Percentiles rank a stretch among this genome's conserved stretches.
Conservation (phyloP, 2,329 filamentous ascomycete species). For the Pestalotiopsis sp. region DNA sequence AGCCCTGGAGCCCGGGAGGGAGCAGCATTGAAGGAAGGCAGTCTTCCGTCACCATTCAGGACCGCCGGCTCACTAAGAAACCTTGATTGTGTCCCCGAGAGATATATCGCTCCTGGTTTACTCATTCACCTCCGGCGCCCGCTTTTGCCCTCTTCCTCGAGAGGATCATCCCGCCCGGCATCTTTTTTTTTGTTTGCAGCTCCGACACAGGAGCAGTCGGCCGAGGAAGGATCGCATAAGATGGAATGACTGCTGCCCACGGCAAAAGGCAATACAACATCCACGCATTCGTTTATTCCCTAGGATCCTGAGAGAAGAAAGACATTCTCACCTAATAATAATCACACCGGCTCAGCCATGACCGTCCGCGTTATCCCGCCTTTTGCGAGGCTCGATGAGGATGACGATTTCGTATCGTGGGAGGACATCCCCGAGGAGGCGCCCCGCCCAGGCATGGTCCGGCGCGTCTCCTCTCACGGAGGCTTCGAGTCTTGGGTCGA, state of each 20-base stretch:
- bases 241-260: background rate
- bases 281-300: background rate
- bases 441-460: constrained; percentile 21
- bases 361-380: constrained; percentile 5
- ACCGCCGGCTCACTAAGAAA: background rate
- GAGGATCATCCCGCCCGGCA: no score
- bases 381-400: constrained; percentile 4
- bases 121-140: background rate
- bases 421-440: constrained; percentile 6
- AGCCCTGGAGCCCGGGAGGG: background rate
- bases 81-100: background rate
- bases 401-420: constrained; percentile 1
- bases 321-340: background rate
- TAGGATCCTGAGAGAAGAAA: background rate
- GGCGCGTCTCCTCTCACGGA: constrained; percentile 36
- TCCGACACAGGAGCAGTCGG: background rate
- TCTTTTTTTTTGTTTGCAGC: background rate
- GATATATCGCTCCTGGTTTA: background rate
- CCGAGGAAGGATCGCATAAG: background rate
- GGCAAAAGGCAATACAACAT: background rate
- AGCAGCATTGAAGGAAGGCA: background rate
- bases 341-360: background rate
- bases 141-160: background rate
- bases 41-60: background rate
- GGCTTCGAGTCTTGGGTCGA: constrained; percentile 38